Conservation (phyloP, 495 filamentous ascomycete genomes). For the Aspergillus bridgeri region DNA sequence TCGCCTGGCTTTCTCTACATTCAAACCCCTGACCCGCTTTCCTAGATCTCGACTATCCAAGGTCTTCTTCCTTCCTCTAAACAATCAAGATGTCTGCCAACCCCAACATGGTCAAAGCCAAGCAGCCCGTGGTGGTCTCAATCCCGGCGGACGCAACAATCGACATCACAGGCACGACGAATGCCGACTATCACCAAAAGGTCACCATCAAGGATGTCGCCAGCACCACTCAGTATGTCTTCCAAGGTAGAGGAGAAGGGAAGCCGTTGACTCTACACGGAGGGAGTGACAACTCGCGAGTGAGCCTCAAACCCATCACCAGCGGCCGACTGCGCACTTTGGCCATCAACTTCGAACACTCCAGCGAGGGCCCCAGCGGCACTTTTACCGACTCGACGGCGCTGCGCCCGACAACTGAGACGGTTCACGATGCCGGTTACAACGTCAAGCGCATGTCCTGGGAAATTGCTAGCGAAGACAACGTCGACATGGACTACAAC, state of each 20-base stretch:
- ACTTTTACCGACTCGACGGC: not conserved
- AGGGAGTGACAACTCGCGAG: not conserved
- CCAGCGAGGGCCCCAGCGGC: not conserved
- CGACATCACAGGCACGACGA: not conserved
- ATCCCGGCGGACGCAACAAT: not conserved
- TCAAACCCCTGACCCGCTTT: not conserved
- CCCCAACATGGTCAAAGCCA: not conserved
- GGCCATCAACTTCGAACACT: conserved; percentile 2
- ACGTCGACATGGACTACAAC: conserved; percentile 3
- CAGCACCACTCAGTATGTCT: not conserved
- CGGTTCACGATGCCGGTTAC: not conserved
- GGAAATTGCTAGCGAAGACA: conserved; percentile 4
- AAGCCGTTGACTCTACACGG: not conserved
- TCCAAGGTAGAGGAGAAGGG: not conserved
- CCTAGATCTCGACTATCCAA: not conserved
- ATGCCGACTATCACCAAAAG: conserved; percentile 2
- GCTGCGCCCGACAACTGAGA: not conserved
- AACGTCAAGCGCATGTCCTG: conserved; percentile 1
- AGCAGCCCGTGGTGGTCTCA: conserved; percentile 1
- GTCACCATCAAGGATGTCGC: conserved; percentile 3
- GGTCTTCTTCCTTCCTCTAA: not conserved
- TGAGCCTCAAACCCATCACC: not conserved
- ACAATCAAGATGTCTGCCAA: not conserved
- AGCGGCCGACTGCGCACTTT: not conserved
- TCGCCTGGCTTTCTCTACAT: too few relatives aligned